Evolutionary conservation across 345 rosid genomes (phyloP).

Genomic region (Arabidopsis arenosa): DNA sequence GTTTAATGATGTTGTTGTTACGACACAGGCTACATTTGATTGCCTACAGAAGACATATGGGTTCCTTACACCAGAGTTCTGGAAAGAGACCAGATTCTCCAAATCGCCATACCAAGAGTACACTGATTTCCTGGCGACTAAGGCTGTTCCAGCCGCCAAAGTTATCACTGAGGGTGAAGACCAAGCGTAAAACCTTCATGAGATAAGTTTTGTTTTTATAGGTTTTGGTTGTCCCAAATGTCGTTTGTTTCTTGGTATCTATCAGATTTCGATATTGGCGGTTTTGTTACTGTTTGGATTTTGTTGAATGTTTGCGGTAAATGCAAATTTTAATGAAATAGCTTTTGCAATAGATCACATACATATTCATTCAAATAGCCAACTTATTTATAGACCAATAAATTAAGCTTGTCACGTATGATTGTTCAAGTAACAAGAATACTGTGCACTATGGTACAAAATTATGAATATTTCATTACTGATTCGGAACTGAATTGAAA

Average conservation of each 20-base stretch:
- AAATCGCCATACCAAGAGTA: conserved; percentile 69
- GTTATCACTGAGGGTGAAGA: conserved; percentile 18
- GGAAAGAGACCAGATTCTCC: conserved; percentile 67
- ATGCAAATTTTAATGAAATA: too few species aligned
- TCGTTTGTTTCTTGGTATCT: neutral
- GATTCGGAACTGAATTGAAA: too few species aligned
- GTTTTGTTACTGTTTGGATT: neutral
- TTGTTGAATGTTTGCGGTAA: neutral
- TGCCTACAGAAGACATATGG: conserved; percentile 74
- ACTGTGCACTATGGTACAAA: too few species aligned
- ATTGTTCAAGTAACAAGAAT: too few species aligned
- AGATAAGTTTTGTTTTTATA: neutral
- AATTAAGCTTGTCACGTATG: too few species aligned
- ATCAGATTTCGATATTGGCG: too few species aligned
- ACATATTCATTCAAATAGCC: too few species aligned
- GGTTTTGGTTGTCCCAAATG: neutral
- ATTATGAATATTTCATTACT: too few species aligned
- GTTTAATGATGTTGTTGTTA: neutral
- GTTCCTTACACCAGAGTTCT: conserved; percentile 78
- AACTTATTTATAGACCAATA: too few species aligned
- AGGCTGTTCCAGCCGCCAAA: conserved; percentile 7
- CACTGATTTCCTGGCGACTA: conserved; percentile 53
- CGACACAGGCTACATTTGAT: conserved; percentile 60
- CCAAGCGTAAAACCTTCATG: conserved; percentile 9
- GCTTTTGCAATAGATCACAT: too few species aligned